A percentile compares a stretch with the other conserved stretches of the same genome.
Conservation (phyloP, 2,329 filamentous ascomycete species). For the Ophiostoma piceae region DNA sequence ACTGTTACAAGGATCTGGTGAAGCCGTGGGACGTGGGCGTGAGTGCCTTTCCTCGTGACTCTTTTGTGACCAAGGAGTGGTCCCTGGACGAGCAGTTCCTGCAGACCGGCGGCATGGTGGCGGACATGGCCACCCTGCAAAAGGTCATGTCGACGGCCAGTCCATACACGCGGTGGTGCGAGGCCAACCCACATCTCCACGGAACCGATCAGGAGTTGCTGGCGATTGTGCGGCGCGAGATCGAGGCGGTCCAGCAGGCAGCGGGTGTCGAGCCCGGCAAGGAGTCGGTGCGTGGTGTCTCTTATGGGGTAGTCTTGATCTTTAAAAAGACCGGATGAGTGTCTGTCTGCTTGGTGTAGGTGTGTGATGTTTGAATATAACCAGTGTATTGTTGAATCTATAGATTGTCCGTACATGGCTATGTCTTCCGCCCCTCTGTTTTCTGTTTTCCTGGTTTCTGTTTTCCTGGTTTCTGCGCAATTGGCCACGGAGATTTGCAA, state of each 20-base stretch:
- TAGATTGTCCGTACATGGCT: neutral
- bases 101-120: neutral
- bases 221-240: constrained; percentile 20
- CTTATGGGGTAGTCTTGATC: constrained; percentile 18
- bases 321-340: neutral
- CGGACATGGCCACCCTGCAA: constrained; percentile 36
- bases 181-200: constrained; percentile 39
- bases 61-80: constrained; percentile 43
- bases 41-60: constrained; percentile 37
- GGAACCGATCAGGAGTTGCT: constrained; percentile 38
- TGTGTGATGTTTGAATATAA: neutral
- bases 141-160: constrained; percentile 38
- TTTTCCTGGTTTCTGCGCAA: neutral
- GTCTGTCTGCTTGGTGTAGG: neutral
- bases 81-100: constrained; percentile 29
- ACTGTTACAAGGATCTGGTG: constrained; percentile 40
- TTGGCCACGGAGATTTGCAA: neutral
- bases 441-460: no score
- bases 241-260: constrained; percentile 31
- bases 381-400: neutral
- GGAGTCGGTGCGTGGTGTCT: constrained; percentile 27
- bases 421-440: neutral
- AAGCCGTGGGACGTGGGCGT: constrained; percentile 47
- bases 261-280: constrained; percentile 36
- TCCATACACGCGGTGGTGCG: constrained; percentile 41